These are phyloP conservation scores for Candida silvatica DNA, from an alignment of 805 yeast species.

Conservation along the genomic window DNA sequence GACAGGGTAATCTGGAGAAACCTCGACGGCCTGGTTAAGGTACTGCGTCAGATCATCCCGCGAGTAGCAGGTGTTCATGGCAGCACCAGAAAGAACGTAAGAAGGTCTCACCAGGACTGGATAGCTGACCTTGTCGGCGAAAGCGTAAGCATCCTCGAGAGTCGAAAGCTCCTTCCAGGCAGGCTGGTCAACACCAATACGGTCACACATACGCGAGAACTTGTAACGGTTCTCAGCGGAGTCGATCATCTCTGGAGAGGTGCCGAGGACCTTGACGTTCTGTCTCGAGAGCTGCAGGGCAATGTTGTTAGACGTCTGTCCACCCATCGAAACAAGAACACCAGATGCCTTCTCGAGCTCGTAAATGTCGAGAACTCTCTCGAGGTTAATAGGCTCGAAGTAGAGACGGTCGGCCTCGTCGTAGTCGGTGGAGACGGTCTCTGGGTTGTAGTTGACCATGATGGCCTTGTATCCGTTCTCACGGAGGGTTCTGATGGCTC, in stretches of 20 bases:
- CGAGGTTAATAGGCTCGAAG: conserved; percentile 91
- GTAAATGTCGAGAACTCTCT: conserved; percentile 90
- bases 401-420: conserved; percentile 97
- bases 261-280: conserved; percentile 91
- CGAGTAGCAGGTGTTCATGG: conserved; percentile 95
- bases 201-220: conserved; percentile 94
- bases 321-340: conserved; percentile 97
- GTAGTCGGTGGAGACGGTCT: conserved; percentile 97
- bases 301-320: conserved; percentile 95
- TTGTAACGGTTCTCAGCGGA: conserved; percentile 97
- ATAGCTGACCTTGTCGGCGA: conserved; percentile 84
- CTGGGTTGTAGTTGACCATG: conserved; percentile 97
- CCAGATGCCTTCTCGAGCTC: conserved; percentile 86
- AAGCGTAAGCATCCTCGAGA: conserved; percentile 82
- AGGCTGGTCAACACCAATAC: conserved; percentile 96
- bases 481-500: conserved; percentile 90
- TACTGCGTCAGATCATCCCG: conserved; percentile 81
- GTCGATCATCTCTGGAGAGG: conserved; percentile 97
- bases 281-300: conserved; percentile 89
- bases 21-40: conserved; percentile 91
- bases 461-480: conserved; percentile 81
- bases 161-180: conserved; percentile 98
- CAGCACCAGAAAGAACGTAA: conserved; percentile 96
- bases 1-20: conserved; percentile 96
- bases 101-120: conserved; percentile 98